Conservation (phyloP, 257 asterid genomes). For the Fraxinus pennsylvanica region DNA sequence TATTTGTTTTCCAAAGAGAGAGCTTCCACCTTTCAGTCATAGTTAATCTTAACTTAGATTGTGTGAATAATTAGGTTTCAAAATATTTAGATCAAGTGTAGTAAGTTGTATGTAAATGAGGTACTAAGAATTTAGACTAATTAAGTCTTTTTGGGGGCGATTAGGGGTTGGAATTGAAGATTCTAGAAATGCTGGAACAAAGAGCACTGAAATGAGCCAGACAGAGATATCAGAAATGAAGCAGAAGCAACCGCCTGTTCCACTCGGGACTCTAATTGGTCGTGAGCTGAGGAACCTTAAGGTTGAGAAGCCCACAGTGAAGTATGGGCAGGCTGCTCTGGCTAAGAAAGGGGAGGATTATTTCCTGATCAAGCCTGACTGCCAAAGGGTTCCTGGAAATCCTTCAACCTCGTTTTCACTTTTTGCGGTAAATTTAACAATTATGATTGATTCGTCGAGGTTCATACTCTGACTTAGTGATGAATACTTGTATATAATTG, state of each 20-base stretch:
- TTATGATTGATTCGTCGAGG: conserved; percentile 2
- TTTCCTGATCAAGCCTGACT: conserved; percentile 65
- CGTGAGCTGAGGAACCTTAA: conserved; percentile 77
- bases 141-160: conserved; percentile 17
- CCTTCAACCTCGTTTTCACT: conserved; percentile 68
- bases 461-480: conserved; percentile 11
- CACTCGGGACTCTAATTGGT: conserved; percentile 79
- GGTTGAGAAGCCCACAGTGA: conserved; percentile 68
- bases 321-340: conserved; percentile 78
- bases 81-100: conserved; percentile 16
- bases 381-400: conserved; percentile 67
- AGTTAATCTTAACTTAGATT: background rate
- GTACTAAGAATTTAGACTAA: conserved; percentile 14
- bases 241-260: conserved; percentile 70
- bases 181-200: conserved; percentile 45
- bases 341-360: conserved; percentile 95
- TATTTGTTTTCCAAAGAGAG: background rate
- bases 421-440: conserved; percentile 61
- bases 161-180: conserved; percentile 42
- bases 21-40: conserved; percentile 2
- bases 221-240: conserved; percentile 59
- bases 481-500: background rate
- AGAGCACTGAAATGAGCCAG: conserved; percentile 50
- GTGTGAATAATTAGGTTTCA: conserved; percentile 1
- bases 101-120: conserved; percentile 2